Percentiles rank a stretch among this genome's conserved stretches.
phyloP scores from a whole-genome alignment of 768 basidiomycete genomes.

The Agaricus bisporus region DNA sequence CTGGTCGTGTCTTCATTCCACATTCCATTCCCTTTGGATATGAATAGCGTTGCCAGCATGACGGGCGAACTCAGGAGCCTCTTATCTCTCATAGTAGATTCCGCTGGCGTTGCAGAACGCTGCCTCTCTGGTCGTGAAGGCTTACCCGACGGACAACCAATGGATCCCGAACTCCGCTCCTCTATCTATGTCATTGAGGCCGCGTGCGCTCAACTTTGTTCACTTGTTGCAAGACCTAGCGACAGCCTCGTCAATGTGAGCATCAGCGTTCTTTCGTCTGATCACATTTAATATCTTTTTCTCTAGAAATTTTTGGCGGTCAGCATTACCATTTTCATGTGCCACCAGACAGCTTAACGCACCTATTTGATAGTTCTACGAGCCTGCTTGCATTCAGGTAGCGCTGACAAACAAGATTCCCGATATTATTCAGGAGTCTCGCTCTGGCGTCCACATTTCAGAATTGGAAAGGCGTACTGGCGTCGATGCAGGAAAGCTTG shows the following conservation, averaged over 20 bases:
- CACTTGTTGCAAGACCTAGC: slow-evolving; percentile 17
- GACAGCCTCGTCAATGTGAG: slow-evolving; percentile 22
- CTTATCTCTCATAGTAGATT: too few relatives aligned
- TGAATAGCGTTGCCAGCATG: too few relatives aligned
- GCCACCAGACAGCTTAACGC: not conserved
- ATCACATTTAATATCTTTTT: not conserved
- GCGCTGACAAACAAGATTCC: slow-evolving; percentile 17
- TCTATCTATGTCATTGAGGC: slow-evolving; percentile 21
- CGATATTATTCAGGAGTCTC: slow-evolving; percentile 18
- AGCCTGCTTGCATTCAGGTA: slow-evolving; percentile 19
- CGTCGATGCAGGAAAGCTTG: slow-evolving; percentile 22
- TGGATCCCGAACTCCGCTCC: too few relatives aligned
- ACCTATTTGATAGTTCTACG: slow-evolving; percentile 11
- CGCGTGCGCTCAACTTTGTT: slow-evolving; percentile 23
- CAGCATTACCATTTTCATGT: not conserved
- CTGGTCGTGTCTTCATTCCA: too few relatives aligned
- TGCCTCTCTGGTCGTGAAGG: not conserved
- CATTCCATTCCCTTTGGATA: too few relatives aligned
- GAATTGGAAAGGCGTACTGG: slow-evolving; percentile 9
- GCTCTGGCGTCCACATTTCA: too few relatives aligned
- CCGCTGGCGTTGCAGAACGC: too few relatives aligned
- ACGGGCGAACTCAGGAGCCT: too few relatives aligned
- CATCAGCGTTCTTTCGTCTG: not conserved
- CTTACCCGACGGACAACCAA: not conserved
- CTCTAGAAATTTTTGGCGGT: slow-evolving; percentile 4